Evolutionary conservation across 2,329 filamentous ascomycete genomes (phyloP).

Genomic region (Aspergillus versicolor): DNA sequence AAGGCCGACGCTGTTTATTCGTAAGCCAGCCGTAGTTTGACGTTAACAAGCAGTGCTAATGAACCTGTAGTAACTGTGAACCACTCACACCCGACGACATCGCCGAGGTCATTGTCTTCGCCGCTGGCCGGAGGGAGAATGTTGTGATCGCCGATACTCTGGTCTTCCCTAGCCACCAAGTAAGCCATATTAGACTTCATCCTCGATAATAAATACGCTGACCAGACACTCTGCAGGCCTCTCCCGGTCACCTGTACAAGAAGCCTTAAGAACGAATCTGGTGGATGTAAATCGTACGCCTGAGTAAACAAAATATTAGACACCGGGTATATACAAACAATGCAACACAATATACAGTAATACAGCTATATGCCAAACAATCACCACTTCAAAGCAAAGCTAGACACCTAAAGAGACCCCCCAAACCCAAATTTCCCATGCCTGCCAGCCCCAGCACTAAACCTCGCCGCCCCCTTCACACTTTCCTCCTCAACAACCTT

Average conservation of each 20-base stretch:
- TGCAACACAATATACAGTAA: background rate
- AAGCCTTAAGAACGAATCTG: background rate
- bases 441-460: constrained; percentile 41
- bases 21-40: constrained; percentile 48
- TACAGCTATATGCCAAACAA: background rate
- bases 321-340: background rate
- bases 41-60: background rate
- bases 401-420: background rate
- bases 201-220: background rate
- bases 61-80: constrained; percentile 61
- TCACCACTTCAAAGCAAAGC: background rate
- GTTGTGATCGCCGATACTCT: constrained; percentile 86
- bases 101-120: constrained; percentile 85
- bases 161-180: constrained; percentile 87
- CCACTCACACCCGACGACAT: constrained; percentile 88
- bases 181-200: constrained; percentile 33
- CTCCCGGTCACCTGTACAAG: constrained; percentile 14
- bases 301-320: background rate
- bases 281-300: background rate
- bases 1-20: constrained; percentile 90
- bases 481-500: constrained; percentile 47
- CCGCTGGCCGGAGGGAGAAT: constrained; percentile 80
- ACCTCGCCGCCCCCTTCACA: constrained; percentile 41
- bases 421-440: constrained; percentile 38
- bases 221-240: constrained; percentile 11